These are phyloP conservation scores for Papiliotrema terrestris DNA, from an alignment of 1,284 basidiomycete genomes.

Conservation along the genomic window DNA sequence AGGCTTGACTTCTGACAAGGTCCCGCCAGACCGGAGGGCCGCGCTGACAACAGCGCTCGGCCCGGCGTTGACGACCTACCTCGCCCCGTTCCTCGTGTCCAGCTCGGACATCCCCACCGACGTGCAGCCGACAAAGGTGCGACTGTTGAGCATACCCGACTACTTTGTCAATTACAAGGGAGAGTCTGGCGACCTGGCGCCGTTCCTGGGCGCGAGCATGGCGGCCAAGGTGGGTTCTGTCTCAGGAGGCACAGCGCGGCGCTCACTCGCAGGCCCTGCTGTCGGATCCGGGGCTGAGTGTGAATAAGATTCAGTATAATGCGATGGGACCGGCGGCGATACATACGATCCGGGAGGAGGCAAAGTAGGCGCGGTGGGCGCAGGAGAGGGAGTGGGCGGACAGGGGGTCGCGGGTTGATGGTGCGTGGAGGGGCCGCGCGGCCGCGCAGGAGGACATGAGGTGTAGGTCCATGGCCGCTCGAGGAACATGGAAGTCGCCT, in stretches of 20 bases:
- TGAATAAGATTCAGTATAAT: constrained; percentile 49
- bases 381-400: too few species aligned
- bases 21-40: neutral
- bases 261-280: constrained; percentile 21
- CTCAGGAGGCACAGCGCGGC: neutral
- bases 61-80: constrained; percentile 68
- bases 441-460: too few species aligned
- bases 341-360: constrained; percentile 16
- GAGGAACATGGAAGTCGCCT: too few species aligned
- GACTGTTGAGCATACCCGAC: constrained; percentile 74
- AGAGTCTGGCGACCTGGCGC: constrained; percentile 73
- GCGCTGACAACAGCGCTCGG: constrained; percentile 39
- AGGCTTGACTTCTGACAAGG: too few species aligned
- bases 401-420: too few species aligned
- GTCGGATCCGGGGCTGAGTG: constrained; percentile 44
- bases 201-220: constrained; percentile 82
- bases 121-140: constrained; percentile 62
- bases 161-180: constrained; percentile 90
- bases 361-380: neutral
- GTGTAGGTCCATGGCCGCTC: too few species aligned
- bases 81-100: constrained; percentile 65
- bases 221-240: constrained; percentile 68
- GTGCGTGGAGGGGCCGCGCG: too few species aligned
- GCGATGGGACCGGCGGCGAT: constrained; percentile 43
- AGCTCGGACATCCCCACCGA: constrained; percentile 55